phyloP scores from a whole-genome alignment of 495 filamentous ascomycete genomes.

The Talaromyces trachyspermus region DNA sequence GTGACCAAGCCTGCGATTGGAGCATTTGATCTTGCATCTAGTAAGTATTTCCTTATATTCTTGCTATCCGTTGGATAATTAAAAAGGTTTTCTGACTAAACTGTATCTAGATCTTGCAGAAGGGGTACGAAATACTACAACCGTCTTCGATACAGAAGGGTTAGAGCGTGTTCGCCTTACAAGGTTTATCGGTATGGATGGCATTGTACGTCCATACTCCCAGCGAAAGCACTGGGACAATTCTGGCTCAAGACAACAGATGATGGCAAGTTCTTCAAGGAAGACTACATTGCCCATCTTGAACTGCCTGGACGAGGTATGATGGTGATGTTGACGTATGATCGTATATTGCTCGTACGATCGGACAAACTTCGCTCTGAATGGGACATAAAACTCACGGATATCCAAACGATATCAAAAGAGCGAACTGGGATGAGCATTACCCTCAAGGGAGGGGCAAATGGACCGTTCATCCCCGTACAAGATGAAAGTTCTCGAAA shows the following conservation, averaged over 20 bases:
- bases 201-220: conserved; percentile 88
- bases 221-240: conserved; percentile 92
- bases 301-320: conserved; percentile 86
- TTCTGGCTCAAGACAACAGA: conserved; percentile 98
- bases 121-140: conserved; percentile 96
- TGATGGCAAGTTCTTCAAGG: conserved; percentile 94
- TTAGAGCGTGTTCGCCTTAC: conserved; percentile 89
- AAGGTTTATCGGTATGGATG: conserved; percentile 84
- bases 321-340: conserved; percentile 92
- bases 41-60: conserved; percentile 21
- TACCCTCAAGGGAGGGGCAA: conserved; percentile 78
- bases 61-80: no score
- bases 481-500: conserved; percentile 80
- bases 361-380: conserved; percentile 76
- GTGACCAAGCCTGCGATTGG: conserved; percentile 96
- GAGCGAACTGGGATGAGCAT: conserved; percentile 91
- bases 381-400: conserved; percentile 93
- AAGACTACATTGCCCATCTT: conserved; percentile 93
- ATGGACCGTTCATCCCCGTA: conserved; percentile 92
- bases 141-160: conserved; percentile 90
- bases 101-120: conserved; percentile 63
- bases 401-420: conserved; percentile 94
- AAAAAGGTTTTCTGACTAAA: conserved; percentile 17
- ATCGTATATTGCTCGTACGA: conserved; percentile 82
- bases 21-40: conserved; percentile 92